phyloP scores from a whole-genome alignment of 257 asterid species.

The Mitragyna speciosa region DNA sequence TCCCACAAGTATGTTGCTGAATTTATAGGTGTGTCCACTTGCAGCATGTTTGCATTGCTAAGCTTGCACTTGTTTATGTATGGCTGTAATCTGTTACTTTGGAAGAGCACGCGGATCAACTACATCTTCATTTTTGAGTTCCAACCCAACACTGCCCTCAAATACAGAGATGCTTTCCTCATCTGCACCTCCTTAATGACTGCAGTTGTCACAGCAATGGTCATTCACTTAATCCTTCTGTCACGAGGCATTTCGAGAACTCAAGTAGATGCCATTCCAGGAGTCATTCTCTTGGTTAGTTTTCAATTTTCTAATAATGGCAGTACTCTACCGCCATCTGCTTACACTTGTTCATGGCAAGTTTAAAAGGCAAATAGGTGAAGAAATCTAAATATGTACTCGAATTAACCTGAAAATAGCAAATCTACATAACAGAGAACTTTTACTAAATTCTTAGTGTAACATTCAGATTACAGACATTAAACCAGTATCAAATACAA shows the following conservation, averaged over 20 bases:
- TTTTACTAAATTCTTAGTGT: no score
- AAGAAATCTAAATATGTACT: not conserved
- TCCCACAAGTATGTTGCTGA: constrained; percentile 3
- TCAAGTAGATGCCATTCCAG: constrained; percentile 71
- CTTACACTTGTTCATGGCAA: no score
- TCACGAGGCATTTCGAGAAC: constrained; percentile 47
- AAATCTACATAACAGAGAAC: not conserved
- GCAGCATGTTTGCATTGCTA: constrained; percentile 94
- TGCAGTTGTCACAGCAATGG: constrained; percentile 72
- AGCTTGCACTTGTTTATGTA: constrained; percentile 92
- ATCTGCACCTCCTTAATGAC: constrained; percentile 83
- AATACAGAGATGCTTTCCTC: constrained; percentile 85
- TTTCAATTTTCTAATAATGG: not conserved
- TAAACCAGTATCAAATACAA: not conserved
- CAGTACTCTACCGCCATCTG: not conserved
- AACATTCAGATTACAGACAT: not conserved
- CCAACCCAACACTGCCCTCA: constrained; percentile 62
- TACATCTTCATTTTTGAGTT: constrained; percentile 85
- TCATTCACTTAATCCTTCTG: constrained; percentile 72
- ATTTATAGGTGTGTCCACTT: not conserved
- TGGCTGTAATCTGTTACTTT: constrained; percentile 82
- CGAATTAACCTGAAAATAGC: not conserved
- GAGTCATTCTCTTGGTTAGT: constrained; percentile 68
- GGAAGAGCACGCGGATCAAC: constrained; percentile 87
- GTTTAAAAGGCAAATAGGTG: not conserved